These are phyloP conservation scores for Protomyces lactucae-debilis DNA, from an alignment of 1,139 yeast species.

Conservation along the genomic window DNA sequence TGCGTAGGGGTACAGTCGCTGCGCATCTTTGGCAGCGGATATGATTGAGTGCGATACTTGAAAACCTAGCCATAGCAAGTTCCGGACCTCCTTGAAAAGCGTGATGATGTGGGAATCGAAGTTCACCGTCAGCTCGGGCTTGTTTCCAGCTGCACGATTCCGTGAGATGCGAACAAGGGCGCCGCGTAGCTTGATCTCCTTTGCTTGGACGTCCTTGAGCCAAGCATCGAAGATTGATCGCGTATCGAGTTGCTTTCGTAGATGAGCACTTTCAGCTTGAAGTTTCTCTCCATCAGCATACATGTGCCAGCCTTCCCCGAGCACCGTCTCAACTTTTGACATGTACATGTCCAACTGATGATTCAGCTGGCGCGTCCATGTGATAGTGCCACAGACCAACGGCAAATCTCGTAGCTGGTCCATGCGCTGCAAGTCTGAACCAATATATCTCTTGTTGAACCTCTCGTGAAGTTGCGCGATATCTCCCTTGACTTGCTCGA, in stretches of 20 bases:
- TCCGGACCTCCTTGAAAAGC: constrained; percentile 52
- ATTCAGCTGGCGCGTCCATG: constrained; percentile 52
- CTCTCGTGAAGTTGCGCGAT: constrained; percentile 44
- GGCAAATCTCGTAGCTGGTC: constrained; percentile 48
- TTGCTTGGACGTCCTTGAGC: constrained; percentile 40
- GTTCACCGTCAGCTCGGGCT: constrained; percentile 42
- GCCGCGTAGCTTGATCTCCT: constrained; percentile 40
- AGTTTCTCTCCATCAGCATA: constrained; percentile 70
- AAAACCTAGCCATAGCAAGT: constrained; percentile 51
- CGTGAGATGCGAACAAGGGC: constrained; percentile 43
- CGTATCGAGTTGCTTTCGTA: constrained; percentile 49
- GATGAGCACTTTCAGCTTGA: constrained; percentile 47
- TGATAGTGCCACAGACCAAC: constrained; percentile 45
- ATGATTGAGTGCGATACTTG: constrained; percentile 54
- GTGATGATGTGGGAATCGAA: constrained; percentile 49
- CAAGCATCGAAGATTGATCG: constrained; percentile 47
- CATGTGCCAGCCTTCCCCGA: constrained; percentile 71
- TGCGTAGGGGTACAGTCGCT: constrained; percentile 56
- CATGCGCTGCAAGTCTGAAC: constrained; percentile 40
- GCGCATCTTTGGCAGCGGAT: constrained; percentile 46
- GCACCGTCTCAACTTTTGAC: constrained; percentile 47
- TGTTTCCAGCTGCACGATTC: constrained; percentile 19
- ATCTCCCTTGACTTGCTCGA: constrained; percentile 49
- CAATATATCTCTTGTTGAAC: constrained; percentile 40
- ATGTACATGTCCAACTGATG: constrained; percentile 44